Evolutionary conservation across 2,329 filamentous ascomycete genomes (phyloP).

Genomic region (Microcyclosporella mali): DNA sequence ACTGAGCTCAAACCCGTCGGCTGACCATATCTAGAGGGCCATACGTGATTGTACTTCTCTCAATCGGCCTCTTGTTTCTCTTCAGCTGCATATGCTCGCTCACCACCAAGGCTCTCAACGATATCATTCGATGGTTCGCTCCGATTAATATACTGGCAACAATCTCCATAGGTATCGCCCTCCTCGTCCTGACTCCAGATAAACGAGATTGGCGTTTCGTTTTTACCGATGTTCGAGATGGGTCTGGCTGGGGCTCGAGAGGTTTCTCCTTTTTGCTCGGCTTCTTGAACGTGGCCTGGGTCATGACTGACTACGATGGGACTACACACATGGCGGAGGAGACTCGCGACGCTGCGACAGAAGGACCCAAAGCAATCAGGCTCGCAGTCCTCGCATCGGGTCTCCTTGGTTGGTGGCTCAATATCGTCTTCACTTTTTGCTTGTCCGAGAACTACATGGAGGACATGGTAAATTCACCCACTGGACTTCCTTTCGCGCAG

Average conservation of each 20-base stretch:
- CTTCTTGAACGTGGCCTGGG: slow-evolving; percentile 53
- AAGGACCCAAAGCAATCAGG: slow-evolving; percentile 53
- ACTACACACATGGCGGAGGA: slow-evolving; percentile 65
- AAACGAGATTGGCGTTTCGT: slow-evolving; percentile 55
- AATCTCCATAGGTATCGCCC: slow-evolving; percentile 53
- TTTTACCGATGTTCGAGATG: slow-evolving; percentile 55
- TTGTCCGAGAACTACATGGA: slow-evolving; percentile 50
- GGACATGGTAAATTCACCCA: slow-evolving; percentile 50
- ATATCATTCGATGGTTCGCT: slow-evolving; percentile 59
- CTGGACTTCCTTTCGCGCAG: slow-evolving; percentile 53
- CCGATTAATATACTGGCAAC: slow-evolving; percentile 60
- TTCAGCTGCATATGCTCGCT: slow-evolving; percentile 58
- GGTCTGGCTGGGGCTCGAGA: slow-evolving; percentile 57
- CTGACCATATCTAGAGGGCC: slow-evolving; percentile 43
- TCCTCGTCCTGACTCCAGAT: slow-evolving; percentile 54
- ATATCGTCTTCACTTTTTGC: slow-evolving; percentile 59
- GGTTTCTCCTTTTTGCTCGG: slow-evolving; percentile 58
- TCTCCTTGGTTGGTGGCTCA: slow-evolving; percentile 56
- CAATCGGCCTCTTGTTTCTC: slow-evolving; percentile 50
- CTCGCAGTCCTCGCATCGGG: slow-evolving; percentile 45
- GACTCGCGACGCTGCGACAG: slow-evolving; percentile 56
- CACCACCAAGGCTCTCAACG: slow-evolving; percentile 54
- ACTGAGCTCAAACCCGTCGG: background rate
- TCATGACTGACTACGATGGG: slow-evolving; percentile 64
- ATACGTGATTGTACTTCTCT: slow-evolving; percentile 52